phyloP scores from a whole-genome alignment of 2,329 filamentous ascomycete species.

The Ophiosphaerella herpotricha region DNA sequence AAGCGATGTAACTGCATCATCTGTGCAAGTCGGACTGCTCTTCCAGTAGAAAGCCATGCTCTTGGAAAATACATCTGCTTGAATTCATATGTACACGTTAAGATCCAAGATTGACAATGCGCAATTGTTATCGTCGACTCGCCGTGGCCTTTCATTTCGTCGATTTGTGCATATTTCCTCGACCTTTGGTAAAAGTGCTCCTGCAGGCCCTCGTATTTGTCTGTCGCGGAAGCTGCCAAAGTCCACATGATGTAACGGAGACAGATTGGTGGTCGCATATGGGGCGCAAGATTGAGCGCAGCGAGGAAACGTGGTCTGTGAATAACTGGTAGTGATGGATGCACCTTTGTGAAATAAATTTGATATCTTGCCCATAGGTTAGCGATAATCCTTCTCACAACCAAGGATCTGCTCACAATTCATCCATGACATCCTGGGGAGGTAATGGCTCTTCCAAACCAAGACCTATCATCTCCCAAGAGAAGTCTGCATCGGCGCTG shows the following conservation, averaged over 20 bases:
- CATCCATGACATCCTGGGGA: conserved; percentile 78
- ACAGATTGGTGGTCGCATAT: conserved; percentile 82
- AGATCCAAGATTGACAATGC: conserved; percentile 82
- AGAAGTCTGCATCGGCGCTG: conserved; percentile 53
- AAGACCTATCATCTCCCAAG: conserved; percentile 84
- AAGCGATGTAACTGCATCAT: conserved; percentile 93
- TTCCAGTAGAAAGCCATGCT: conserved; percentile 90
- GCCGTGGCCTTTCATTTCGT: conserved; percentile 90
- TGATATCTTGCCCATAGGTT: conserved; percentile 62
- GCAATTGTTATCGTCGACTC: conserved; percentile 85
- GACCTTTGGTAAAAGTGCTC: conserved; percentile 89
- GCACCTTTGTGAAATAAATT: conserved; percentile 88
- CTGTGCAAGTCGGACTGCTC: conserved; percentile 77
- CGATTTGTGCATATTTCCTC: conserved; percentile 85
- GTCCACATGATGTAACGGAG: conserved; percentile 96
- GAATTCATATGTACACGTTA: conserved; percentile 87
- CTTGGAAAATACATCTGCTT: conserved; percentile 97
- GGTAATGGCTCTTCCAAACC: conserved; percentile 84
- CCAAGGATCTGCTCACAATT: conserved; percentile 64
- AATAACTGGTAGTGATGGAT: conserved; percentile 84
- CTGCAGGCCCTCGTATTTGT: conserved; percentile 79
- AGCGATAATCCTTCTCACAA: conserved; percentile 5
- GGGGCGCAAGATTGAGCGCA: conserved; percentile 86
- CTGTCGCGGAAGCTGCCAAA: conserved; percentile 81
- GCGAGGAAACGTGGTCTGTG: conserved; percentile 86